Percentiles rank a stretch among this genome's conserved stretches.
Conservation (phyloP, 1,284 basidiomycete species). For the Mycena sp. region DNA sequence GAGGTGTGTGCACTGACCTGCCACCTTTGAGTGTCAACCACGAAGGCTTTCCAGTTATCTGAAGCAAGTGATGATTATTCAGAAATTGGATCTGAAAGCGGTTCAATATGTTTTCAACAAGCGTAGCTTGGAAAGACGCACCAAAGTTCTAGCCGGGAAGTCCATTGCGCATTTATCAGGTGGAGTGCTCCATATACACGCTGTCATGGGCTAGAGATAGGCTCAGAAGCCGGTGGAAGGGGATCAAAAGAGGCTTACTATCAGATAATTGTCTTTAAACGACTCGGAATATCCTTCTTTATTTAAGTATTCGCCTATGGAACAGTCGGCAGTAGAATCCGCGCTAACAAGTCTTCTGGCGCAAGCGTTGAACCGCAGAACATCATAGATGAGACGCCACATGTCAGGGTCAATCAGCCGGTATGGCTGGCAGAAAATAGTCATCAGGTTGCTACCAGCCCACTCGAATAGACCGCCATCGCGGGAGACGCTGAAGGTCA, state of each 20-base stretch:
- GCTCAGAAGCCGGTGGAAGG: slow-evolving; percentile 8
- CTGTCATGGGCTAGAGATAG: slow-evolving; percentile 75
- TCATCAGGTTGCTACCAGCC: slow-evolving; percentile 70
- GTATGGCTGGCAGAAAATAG: slow-evolving; percentile 73
- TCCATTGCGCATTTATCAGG: slow-evolving; percentile 76
- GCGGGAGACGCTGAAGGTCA: slow-evolving; percentile 84
- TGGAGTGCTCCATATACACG: slow-evolving; percentile 85
- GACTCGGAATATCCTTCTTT: slow-evolving; percentile 72
- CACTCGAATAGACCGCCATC: slow-evolving; percentile 78
- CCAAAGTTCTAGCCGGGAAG: slow-evolving; percentile 79
- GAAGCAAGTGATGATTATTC: slow-evolving; percentile 84
- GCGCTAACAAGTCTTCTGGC: slow-evolving; percentile 55
- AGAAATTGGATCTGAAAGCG: slow-evolving; percentile 68
- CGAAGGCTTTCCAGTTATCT: slow-evolving; percentile 76
- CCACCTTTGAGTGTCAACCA: slow-evolving; percentile 85
- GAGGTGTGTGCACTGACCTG: slow-evolving; percentile 53
- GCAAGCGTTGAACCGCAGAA: slow-evolving; percentile 81
- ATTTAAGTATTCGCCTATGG: slow-evolving; percentile 78
- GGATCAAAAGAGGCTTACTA: slow-evolving; percentile 58
- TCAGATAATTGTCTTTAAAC: slow-evolving; percentile 83
- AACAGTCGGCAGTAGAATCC: slow-evolving; percentile 49
- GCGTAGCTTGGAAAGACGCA: slow-evolving; percentile 43
- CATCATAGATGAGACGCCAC: slow-evolving; percentile 84
- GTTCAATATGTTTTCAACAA: slow-evolving; percentile 11
- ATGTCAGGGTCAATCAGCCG: slow-evolving; percentile 73